These are phyloP conservation scores for Dichotomopilus funicola DNA, from an alignment of 2,329 filamentous ascomycete genomes.

Conservation along the genomic window DNA sequence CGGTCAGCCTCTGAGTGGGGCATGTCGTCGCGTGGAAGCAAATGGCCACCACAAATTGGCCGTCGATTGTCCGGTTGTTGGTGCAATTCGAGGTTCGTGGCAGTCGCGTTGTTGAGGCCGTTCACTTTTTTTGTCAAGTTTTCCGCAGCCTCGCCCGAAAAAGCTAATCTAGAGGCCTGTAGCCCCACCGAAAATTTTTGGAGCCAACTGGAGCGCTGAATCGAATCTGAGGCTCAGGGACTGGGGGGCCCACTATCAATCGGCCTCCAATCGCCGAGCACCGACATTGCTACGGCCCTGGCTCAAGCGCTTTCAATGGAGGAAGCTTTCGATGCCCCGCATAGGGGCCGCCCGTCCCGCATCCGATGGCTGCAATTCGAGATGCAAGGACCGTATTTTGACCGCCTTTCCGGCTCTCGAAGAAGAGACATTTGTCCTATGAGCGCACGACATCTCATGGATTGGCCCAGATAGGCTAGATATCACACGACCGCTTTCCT, in stretches of 20 bases:
- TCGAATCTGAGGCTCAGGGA: not conserved
- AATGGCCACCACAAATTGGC: constrained; percentile 8
- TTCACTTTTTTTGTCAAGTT: constrained; percentile 12
- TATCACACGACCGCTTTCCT: constrained; percentile 17
- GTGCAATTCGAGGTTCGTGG: not conserved
- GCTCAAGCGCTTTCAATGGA: not conserved
- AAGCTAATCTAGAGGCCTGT: not conserved
- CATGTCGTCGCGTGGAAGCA: constrained; percentile 35
- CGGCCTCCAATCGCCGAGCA: constrained; percentile 1
- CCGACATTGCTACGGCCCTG: not conserved
- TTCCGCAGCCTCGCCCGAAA: constrained; percentile 19
- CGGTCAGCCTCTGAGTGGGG: constrained; percentile 52
- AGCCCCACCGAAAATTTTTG: constrained; percentile 18
- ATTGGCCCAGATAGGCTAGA: constrained; percentile 1
- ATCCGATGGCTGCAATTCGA: not conserved
- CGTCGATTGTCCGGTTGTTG: not conserved
- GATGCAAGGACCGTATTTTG: constrained; percentile 4
- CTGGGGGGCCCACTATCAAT: not conserved
- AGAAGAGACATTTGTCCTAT: constrained; percentile 7
- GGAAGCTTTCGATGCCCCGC: constrained; percentile 1
- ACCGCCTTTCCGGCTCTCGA: constrained; percentile 10
- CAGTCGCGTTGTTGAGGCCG: constrained; percentile 1
- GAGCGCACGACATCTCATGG: constrained; percentile 5
- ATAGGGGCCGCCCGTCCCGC: not conserved
- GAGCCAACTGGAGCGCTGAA: constrained; percentile 16